Percentiles rank a stretch among this genome's conserved stretches.
phyloP scores from a whole-genome alignment of 768 basidiomycete genomes.

The Kwoniella sp. region DNA sequence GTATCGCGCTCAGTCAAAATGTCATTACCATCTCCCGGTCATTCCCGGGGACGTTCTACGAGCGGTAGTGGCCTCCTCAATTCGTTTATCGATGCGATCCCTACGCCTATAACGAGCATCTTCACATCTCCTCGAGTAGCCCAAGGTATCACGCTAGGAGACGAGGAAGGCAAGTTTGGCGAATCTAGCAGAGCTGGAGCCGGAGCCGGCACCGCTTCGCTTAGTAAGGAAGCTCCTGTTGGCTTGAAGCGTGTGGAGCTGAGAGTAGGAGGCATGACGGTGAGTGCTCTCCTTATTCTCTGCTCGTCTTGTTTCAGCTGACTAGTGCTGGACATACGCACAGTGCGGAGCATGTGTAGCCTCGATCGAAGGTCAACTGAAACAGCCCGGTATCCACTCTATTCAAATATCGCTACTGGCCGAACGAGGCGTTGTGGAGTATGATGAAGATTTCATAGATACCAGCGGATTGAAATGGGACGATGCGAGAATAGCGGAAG shows the following conservation, averaged over 20 bases:
- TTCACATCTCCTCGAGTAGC: slow-evolving; percentile 24
- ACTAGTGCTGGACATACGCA: background rate
- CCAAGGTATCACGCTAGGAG: slow-evolving; percentile 18
- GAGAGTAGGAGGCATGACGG: slow-evolving; percentile 54
- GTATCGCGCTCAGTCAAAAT: background rate
- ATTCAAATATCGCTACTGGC: slow-evolving; percentile 96
- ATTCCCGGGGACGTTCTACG: slow-evolving; percentile 10
- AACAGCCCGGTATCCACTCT: slow-evolving; percentile 82
- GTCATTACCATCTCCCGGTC: background rate
- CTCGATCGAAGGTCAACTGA: slow-evolving; percentile 52
- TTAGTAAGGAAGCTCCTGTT: slow-evolving; percentile 22
- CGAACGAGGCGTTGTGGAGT: slow-evolving; percentile 88
- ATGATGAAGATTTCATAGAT: slow-evolving; percentile 64
- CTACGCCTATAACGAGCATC: slow-evolving; percentile 16
- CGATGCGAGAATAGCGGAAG: slow-evolving; percentile 77
- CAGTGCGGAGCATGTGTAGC: slow-evolving; percentile 57
- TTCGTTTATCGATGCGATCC: slow-evolving; percentile 14
- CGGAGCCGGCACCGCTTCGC: background rate
- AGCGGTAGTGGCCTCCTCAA: slow-evolving; percentile 17
- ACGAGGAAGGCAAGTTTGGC: slow-evolving; percentile 24
- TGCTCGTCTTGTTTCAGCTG: background rate
- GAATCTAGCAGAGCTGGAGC: slow-evolving; percentile 14
- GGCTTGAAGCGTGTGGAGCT: slow-evolving; percentile 43
- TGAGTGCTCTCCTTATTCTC: slow-evolving; percentile 21
- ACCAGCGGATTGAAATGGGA: slow-evolving; percentile 63